These are phyloP conservation scores for Favolaschia claudopus DNA, from an alignment of 768 basidiomycete genomes.

Conservation along the genomic window DNA sequence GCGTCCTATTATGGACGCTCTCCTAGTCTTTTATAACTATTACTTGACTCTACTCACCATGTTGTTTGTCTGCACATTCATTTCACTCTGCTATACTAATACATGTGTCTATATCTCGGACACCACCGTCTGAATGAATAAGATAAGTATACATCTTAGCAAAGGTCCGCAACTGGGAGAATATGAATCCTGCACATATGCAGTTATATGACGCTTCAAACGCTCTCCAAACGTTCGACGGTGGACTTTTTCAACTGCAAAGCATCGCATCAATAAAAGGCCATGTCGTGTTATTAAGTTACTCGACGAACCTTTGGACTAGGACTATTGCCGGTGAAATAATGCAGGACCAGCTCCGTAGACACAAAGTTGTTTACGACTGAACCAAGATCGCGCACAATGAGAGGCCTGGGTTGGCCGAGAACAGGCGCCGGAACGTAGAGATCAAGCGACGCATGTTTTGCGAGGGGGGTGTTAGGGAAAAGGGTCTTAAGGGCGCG, in stretches of 20 bases:
- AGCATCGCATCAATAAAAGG: neutral
- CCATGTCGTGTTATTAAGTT: neutral
- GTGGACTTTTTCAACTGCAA: constrained; percentile 61
- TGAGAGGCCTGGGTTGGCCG: constrained; percentile 58
- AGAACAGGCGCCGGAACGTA: constrained; percentile 66
- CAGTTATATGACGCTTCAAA: too few species aligned
- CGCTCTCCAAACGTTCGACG: constrained; percentile 44
- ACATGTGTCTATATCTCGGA: too few species aligned
- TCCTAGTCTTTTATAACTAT: too few species aligned
- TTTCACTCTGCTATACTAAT: neutral
- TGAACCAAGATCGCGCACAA: constrained; percentile 76
- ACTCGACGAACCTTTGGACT: constrained; percentile 69
- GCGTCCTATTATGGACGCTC: neutral
- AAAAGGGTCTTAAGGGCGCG: constrained; percentile 80
- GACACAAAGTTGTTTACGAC: constrained; percentile 81
- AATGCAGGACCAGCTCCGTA: constrained; percentile 74
- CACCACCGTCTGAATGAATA: too few species aligned
- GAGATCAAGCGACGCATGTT: constrained; percentile 74
- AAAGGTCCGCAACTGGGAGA: neutral
- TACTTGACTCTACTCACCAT: neutral
- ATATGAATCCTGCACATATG: neutral
- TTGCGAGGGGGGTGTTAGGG: constrained; percentile 71
- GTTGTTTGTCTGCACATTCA: constrained; percentile 10
- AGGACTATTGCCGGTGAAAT: constrained; percentile 74
- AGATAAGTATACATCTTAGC: too few species aligned